Evolutionary conservation across 2,329 filamentous ascomycete species (phyloP).

Genomic region (Rhytidhysteron rufulum): DNA sequence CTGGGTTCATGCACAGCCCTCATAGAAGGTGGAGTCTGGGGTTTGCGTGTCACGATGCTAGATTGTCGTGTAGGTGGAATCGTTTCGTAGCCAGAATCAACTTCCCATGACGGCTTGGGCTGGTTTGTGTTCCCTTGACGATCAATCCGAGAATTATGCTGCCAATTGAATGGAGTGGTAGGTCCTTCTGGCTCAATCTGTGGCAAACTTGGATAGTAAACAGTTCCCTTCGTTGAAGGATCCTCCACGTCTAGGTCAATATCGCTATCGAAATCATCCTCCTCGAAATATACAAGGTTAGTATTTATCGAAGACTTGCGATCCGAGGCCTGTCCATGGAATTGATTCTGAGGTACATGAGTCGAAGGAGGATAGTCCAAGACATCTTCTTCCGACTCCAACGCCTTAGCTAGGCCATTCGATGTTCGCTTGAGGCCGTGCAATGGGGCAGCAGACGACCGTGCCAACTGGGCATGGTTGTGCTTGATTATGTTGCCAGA

Average conservation of each 20-base stretch:
- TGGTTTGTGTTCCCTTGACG: neutral
- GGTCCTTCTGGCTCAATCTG: slow-evolving; percentile 4
- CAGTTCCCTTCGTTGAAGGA: slow-evolving; percentile 46
- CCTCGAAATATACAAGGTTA: slow-evolving; percentile 42
- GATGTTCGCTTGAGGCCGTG: slow-evolving; percentile 44
- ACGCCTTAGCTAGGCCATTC: slow-evolving; percentile 44
- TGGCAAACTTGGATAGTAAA: slow-evolving; percentile 41
- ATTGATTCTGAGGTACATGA: slow-evolving; percentile 23
- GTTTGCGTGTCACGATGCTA: too few species aligned
- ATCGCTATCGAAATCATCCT: slow-evolving; percentile 86
- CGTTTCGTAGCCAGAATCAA: neutral
- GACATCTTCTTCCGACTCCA: slow-evolving; percentile 31
- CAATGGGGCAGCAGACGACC: slow-evolving; percentile 10
- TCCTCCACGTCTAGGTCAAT: slow-evolving; percentile 68
- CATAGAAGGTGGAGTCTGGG: neutral
- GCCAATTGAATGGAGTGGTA: slow-evolving; percentile 32
- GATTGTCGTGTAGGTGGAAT: neutral
- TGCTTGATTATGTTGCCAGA: slow-evolving; percentile 32
- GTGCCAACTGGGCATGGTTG: slow-evolving; percentile 13
- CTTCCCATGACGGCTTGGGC: neutral
- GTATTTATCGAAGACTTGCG: slow-evolving; percentile 21
- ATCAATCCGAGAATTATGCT: slow-evolving; percentile 23
- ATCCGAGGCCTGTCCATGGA: slow-evolving; percentile 11
- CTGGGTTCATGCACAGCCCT: slow-evolving; percentile 36
- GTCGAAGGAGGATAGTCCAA: slow-evolving; percentile 27